Base-by-base conservation (phyloP, 73 alveolate species). In the Blepharisma japonicum region DNA sequence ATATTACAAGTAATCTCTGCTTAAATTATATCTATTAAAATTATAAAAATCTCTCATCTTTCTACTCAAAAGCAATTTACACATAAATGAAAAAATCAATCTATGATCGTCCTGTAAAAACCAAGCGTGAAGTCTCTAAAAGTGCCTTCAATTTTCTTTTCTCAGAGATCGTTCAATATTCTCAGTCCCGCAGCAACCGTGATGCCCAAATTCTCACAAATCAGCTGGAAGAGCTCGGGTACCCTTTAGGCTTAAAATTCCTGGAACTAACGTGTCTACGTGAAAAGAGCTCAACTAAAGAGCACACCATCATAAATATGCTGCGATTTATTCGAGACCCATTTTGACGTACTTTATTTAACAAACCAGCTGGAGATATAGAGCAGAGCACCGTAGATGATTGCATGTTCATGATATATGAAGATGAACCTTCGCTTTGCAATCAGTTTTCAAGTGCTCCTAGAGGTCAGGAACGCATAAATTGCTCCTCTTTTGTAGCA, bases 401-500 rank as follows among this genome's bases (percentile, higher is more conserved):
- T 11, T 21, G 27, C 39, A 47, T 45, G 14, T 70, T 14, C 61
- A 70, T 70, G 80, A 23, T 70, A 9, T n/a, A 53, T 53, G 46
- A 70, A 70, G 66, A 47, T 2, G 80, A 70, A 3, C 21, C 70
- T 45, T 14, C n/a, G 2, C 14, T 70, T 2, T 70, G 80, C 45
- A 70, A 70, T 5, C 11, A 25, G 27, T 70, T 38, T 45, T 11
- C 66, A 9, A 18, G 68, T 45, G 21, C 27, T 0, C 80, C 80
- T 45, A 70, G 27, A 70, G 74, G 74, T 3, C 61, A 79, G 74
- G 90, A 61, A 25, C 89, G 83, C 23, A 23, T 54, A 7, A 89
- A 87, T 74, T 89, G 91, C 6, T 56, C 87, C 14, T 55, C 56
- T 45, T 79, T 87, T 7, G 82, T 78, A 42, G 87, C 88, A 66